These are phyloP conservation scores for Colletotrichum liaoningense DNA, from an alignment of 2,329 filamentous ascomycete genomes.

Conservation along the genomic window DNA sequence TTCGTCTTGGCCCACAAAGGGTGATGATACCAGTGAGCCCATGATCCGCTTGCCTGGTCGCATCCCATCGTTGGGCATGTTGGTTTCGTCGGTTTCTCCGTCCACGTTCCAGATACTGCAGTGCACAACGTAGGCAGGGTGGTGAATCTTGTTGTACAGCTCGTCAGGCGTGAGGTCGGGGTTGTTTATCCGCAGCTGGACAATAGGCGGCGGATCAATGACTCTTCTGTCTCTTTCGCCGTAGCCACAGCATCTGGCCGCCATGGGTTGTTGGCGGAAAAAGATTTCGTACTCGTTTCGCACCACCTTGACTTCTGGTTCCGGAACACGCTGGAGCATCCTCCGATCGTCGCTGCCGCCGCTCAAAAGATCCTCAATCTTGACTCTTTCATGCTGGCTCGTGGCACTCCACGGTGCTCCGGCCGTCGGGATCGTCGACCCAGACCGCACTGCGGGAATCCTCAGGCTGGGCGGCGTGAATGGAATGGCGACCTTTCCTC, in stretches of 20 bases:
- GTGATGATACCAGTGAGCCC: slow-evolving; percentile 81
- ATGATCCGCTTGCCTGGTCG: slow-evolving; percentile 81
- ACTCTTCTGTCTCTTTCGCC: slow-evolving; percentile 85
- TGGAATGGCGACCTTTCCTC: slow-evolving; percentile 35
- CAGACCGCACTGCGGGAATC: slow-evolving; percentile 18
- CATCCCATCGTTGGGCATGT: slow-evolving; percentile 77
- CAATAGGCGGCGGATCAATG: slow-evolving; percentile 86
- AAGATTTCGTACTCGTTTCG: slow-evolving; percentile 57
- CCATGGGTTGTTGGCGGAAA: slow-evolving; percentile 82
- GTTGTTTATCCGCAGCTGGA: slow-evolving; percentile 76
- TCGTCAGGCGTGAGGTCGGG: slow-evolving; percentile 66
- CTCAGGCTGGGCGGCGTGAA: slow-evolving; percentile 27
- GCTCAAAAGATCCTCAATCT: slow-evolving; percentile 39
- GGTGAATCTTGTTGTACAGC: slow-evolving; percentile 60
- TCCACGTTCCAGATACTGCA: slow-evolving; percentile 81
- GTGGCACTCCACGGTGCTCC: slow-evolving; percentile 10
- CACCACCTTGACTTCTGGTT: neutral
- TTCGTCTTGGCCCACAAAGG: slow-evolving; percentile 82
- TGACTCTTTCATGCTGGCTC: slow-evolving; percentile 36
- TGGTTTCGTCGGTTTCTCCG: slow-evolving; percentile 75
- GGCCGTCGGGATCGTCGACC: neutral
- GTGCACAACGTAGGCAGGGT: slow-evolving; percentile 78
- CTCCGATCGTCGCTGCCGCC: neutral
- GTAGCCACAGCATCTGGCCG: slow-evolving; percentile 84
- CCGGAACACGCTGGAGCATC: neutral